Base-by-base conservation (phyloP, 768 basidiomycete genomes). In the Boletus edulis region DNA sequence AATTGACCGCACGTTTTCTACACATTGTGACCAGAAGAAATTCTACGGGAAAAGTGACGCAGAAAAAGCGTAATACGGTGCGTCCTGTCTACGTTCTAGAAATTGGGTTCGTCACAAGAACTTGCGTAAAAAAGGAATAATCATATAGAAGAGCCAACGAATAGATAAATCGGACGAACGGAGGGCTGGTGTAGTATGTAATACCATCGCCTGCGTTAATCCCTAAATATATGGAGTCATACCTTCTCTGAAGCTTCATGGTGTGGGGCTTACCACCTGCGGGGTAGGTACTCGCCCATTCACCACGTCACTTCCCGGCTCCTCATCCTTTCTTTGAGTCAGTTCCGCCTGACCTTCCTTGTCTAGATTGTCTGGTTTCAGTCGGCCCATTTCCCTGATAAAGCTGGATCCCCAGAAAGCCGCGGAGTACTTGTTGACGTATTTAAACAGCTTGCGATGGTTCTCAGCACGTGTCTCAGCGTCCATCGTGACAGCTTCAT, bases 381-480 rank as follows among this genome's bases (percentile, higher is more conserved):
- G 77, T 68, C 80, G 80, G 45, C 79, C 75, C 84, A 94, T 90
- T 75, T 94, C 93, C 64, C 77, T 82, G 66, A 95, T 91, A 70
- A 94, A 94, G 56, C 89, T 90, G 47, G 84, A 87, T 39, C 94
- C 93, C 92, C 93, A 95, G 73, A 89, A 94, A 39, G 90, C 85
- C 32, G 94, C 87, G 54, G 89, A 93, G 77, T 94, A 96, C 73
- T 95, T 95, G 77, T 86, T 87, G 57, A 97, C 91, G 71, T 97
- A 97, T 76, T 93, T 93, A 82, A 92, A 97, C 59, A 99, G 78
- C 73, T 99, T 99, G 62, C 86, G 78, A 71, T 96, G 93, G 73
- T 98, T 98, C 72, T 92, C 89, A 34, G 89, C 88, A n/a, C 93
- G 83, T 39, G 81, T 84, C 43, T 86, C 83, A 4, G 82, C 77